These are phyloP conservation scores for Nicotiana rustica DNA, from an alignment of 305 asterid species.

Conservation along the genomic window DNA sequence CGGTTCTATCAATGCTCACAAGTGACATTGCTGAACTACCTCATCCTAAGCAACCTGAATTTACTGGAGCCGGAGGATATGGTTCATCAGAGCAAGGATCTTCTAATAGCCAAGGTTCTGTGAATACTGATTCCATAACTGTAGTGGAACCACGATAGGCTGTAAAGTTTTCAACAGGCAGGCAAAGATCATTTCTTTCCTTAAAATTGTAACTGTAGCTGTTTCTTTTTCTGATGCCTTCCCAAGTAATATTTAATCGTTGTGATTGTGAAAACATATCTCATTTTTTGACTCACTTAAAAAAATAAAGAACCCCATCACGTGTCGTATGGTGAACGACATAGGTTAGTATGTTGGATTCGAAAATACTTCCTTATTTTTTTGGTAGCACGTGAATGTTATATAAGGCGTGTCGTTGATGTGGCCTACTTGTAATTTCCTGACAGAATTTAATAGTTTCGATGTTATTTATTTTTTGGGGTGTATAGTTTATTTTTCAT, in stretches of 20 bases:
- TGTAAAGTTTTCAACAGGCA: not conserved
- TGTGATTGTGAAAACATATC: not conserved
- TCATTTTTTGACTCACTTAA: not conserved
- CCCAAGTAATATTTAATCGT: not conserved
- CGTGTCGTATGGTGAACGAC: too few relatives aligned
- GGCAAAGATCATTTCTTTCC: not conserved
- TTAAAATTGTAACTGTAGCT: not conserved
- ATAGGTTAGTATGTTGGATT: too few relatives aligned
- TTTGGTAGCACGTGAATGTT: too few relatives aligned
- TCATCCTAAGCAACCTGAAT: constrained; percentile 32
- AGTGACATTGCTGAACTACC: constrained; percentile 36
- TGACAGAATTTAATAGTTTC: too few relatives aligned
- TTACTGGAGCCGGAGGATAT: not conserved
- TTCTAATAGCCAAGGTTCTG: not conserved
- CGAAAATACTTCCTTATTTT: too few relatives aligned
- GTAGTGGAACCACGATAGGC: constrained; percentile 1
- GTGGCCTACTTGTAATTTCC: too few relatives aligned
- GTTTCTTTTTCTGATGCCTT: not conserved
- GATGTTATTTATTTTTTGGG: too few relatives aligned
- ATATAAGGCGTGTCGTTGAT: too few relatives aligned
- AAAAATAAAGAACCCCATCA: too few relatives aligned
- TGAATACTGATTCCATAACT: not conserved
- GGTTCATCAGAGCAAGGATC: not conserved
- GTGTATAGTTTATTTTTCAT: too few relatives aligned
- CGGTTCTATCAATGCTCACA: constrained; percentile 36